Conservation (phyloP, 306 rosid species). For the Acacia melanoxylon region DNA sequence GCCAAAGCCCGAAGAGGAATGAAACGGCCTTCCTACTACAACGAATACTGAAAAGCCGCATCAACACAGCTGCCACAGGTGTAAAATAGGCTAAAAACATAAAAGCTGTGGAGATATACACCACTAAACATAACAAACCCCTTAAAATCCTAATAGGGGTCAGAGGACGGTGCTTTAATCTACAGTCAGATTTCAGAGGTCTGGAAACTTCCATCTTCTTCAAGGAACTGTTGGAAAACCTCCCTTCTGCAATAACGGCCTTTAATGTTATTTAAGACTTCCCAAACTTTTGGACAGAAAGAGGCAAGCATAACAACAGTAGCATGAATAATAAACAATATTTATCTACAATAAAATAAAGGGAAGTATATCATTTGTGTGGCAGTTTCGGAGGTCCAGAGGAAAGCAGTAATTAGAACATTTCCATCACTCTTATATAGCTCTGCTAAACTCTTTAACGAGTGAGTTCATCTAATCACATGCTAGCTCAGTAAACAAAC, state of each 20-base stretch:
- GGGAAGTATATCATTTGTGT: neutral
- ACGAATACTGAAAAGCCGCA: conserved; percentile 57
- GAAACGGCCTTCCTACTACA: conserved; percentile 75
- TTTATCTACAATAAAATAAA: conserved; percentile 12
- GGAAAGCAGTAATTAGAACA: conserved; percentile 21
- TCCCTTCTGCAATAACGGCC: conserved; percentile 56
- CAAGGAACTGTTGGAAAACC: conserved; percentile 41
- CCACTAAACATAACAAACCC: conserved; percentile 76
- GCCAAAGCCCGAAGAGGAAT: conserved; percentile 68
- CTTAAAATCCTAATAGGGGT: conserved; percentile 65
- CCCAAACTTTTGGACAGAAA: conserved; percentile 21
- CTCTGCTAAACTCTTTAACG: neutral
- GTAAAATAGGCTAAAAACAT: conserved; percentile 67
- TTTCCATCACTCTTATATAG: conserved; percentile 2
- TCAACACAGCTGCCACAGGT: conserved; percentile 47
- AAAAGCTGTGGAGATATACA: conserved; percentile 84
- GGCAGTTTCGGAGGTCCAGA: conserved; percentile 5
- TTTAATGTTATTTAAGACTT: conserved; percentile 30
- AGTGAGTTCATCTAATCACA: conserved; percentile 22
- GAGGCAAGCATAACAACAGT: conserved; percentile 17
- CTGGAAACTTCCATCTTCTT: conserved; percentile 64
- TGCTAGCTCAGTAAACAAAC: neutral
- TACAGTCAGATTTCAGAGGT: conserved; percentile 45
- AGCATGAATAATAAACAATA: conserved; percentile 9
- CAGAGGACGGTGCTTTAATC: conserved; percentile 63